Evolutionary conservation across 345 rosid genomes (phyloP), one percentile per base, ranked within the genome.

Genomic region (Ricinus communis): DNA sequence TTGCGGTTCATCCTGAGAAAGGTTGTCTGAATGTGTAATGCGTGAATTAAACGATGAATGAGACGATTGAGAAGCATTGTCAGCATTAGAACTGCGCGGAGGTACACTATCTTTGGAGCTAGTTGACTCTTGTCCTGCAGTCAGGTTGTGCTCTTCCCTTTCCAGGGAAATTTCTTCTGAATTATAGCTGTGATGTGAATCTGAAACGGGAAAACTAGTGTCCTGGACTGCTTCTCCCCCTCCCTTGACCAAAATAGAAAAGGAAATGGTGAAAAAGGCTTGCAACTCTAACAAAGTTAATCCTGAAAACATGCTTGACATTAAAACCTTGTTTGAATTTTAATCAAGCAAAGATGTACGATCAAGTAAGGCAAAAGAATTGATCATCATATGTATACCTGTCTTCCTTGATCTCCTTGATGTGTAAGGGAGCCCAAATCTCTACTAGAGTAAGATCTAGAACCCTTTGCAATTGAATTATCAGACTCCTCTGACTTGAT

Each of bases 151-250:
- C 14, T 55, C 62, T 55, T 67, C 81, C 49, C 67, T 78, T 22
- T 33, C 72, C 1, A 65, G 52, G 13, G 77, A 76, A 60, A 58
- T 65, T 45, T 76, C 82, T 16, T 66, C 80, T 5, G 82, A 80
- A 53, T 74, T 83, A 59, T 69, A 79, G 77, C 82, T 84, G 68
- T 56, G 70, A 55, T 63, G 62, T 40, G 89, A 85, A 55, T 63
- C 82, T 11, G 81, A 77, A 27, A 74, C 46, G 1, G 66, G 71
- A 49, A 76, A 65, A 70, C 74, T 79, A 41, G 77, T 54, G 62
- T 77, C 86, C 87, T 81, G 63, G 49, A 68, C 57, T 15, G 40
- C 49, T 19, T 18, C 47, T 60, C 5, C 43, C 12, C 18, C 49
- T 33, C 16, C 65, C 18, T 43, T 62, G 19, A 14, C 10, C 30